These are phyloP conservation scores for Spergularia bocconei DNA, from an alignment of 148 eudicot species.

Conservation along the genomic window DNA sequence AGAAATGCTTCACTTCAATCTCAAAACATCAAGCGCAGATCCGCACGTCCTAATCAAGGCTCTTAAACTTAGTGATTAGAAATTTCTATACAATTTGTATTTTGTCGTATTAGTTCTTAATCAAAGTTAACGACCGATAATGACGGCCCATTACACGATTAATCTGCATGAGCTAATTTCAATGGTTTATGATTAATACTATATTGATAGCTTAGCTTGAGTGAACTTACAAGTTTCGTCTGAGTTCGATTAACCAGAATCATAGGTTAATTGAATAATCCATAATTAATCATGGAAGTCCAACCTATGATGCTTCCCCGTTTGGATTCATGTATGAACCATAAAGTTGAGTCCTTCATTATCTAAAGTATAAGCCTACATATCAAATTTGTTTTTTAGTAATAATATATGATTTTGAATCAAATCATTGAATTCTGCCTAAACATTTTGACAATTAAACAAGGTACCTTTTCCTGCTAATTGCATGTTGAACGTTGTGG, in stretches of 20 bases:
- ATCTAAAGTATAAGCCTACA: background rate
- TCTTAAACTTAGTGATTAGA: background rate
- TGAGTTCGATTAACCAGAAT: conserved; percentile 1
- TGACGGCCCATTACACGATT: background rate
- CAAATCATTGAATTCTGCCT: background rate
- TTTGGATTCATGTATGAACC: background rate
- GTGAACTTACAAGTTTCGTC: background rate
- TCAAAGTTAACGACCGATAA: background rate
- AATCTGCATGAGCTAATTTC: background rate
- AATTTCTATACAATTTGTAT: background rate
- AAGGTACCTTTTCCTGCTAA: no score
- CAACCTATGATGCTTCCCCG: background rate
- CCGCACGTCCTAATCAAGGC: background rate
- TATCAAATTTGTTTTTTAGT: background rate
- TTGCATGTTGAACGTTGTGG: no score
- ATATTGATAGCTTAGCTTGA: background rate
- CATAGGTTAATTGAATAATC: background rate
- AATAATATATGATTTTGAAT: background rate
- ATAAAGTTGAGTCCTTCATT: background rate
- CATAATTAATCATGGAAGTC: background rate
- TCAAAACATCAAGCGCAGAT: background rate
- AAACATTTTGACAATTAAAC: no score
- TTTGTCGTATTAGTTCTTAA: background rate
- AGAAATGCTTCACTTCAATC: no score
- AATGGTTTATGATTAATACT: no score